These are phyloP conservation scores for Pythium periplocum DNA, from an alignment of 352 stramenopile species.

Conservation along the genomic window DNA sequence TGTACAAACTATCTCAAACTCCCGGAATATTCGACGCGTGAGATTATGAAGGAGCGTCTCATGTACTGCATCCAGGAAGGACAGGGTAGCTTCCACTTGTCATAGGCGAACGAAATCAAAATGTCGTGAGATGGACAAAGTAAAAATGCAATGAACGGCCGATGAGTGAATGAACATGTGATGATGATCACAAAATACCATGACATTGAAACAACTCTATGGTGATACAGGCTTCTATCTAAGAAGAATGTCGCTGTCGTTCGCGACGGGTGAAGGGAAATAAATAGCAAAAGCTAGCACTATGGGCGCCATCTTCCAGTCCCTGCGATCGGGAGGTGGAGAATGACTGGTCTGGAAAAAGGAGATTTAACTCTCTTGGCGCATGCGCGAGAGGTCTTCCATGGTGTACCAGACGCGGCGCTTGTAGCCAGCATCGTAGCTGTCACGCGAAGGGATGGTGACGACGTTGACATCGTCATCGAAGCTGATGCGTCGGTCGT, in stretches of 20 bases:
- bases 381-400: slow-evolving; percentile 58
- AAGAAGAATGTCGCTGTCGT: too few species aligned
- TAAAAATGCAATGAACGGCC: too few species aligned
- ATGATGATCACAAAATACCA: too few species aligned
- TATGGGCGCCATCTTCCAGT: too few species aligned
- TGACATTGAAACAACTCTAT: too few species aligned
- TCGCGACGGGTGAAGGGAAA: too few species aligned
- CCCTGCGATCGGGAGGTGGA: too few species aligned
- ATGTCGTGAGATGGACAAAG: too few species aligned
- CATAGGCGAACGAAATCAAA: slow-evolving; percentile 16
- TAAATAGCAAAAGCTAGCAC: too few species aligned
- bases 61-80: slow-evolving; percentile 84
- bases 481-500: slow-evolving; percentile 76
- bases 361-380: slow-evolving; percentile 11
- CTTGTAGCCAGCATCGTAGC: slow-evolving; percentile 78
- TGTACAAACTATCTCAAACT: slow-evolving; percentile 91
- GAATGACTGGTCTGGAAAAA: too few species aligned
- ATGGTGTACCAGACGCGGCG: slow-evolving; percentile 67
- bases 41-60: slow-evolving; percentile 63
- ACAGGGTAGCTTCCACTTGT: slow-evolving; percentile 82
- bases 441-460: slow-evolving; percentile 60
- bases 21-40: slow-evolving; percentile 82
- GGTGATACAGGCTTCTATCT: too few species aligned
- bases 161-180: too few species aligned
- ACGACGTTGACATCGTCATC: slow-evolving; percentile 65